These are phyloP conservation scores for Malassezia equina DNA, from an alignment of 1,284 basidiomycete species.

Conservation along the genomic window DNA sequence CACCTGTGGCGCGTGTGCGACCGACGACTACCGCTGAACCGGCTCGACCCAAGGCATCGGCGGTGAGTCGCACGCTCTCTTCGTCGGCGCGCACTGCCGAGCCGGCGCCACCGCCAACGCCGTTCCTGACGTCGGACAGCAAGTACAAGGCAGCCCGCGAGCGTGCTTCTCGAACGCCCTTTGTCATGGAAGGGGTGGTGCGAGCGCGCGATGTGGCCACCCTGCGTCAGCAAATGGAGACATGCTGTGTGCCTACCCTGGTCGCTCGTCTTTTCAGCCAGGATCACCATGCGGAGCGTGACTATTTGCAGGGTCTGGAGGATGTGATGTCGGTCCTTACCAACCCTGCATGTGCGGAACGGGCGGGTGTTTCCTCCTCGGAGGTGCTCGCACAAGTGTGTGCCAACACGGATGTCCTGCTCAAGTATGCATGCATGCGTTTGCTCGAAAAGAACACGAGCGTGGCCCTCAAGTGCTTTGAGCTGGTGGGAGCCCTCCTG, in stretches of 20 bases:
- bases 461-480: constrained; percentile 75
- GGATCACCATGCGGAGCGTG: constrained; percentile 90
- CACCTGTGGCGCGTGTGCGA: neutral
- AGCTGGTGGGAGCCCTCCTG: constrained; percentile 71
- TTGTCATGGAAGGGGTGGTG: constrained; percentile 63
- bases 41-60: neutral
- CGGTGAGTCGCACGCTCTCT: constrained; percentile 18
- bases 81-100: constrained; percentile 7
- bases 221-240: constrained; percentile 83
- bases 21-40: neutral
- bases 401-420: constrained; percentile 78
- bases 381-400: constrained; percentile 58
- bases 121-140: constrained; percentile 60
- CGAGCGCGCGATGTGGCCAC: constrained; percentile 78
- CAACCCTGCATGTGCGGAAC: constrained; percentile 54
- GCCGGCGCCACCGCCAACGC: constrained; percentile 16
- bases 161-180: constrained; percentile 60
- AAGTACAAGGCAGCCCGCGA: constrained; percentile 66
- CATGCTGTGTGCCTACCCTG: constrained; percentile 66
- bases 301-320: constrained; percentile 69
- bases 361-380: constrained; percentile 56
- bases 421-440: constrained; percentile 89
- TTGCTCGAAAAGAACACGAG: constrained; percentile 88
- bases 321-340: constrained; percentile 66
- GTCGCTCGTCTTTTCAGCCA: constrained; percentile 69